Base-by-base conservation (phyloP, 805 yeast genomes). In the Tanozyma kutaoensis region DNA sequence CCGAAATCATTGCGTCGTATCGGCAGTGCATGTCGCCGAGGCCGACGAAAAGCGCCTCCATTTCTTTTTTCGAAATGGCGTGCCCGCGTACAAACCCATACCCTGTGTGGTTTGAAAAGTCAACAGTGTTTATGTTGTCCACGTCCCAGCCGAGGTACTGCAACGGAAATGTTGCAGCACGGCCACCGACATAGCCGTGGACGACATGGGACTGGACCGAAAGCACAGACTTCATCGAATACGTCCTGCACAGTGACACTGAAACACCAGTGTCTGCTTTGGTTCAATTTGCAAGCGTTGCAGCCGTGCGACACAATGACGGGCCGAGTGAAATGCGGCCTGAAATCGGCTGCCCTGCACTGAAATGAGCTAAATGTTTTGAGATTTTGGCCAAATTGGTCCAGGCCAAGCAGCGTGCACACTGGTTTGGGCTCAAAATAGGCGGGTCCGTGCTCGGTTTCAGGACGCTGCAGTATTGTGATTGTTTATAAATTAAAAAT, bases 121-220 rank as follows among this genome's bases (percentile, higher is more conserved):
- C 80, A 13, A 86, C 93, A 1, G 94, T 82, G 51, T 88, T 82
- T 29, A 91, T 60, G 14, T 73, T 73, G 46, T 88, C 95, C 8
- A 86, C 94, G 45, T 91, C 88, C 95, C 96, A 88, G 0, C 91
- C 93, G 24, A 70, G 61, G 23, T 72, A 58, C 45, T 88, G 96
- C 14, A 88, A 54, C 0, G 97, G 95, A 45, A 91, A 80, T 2
- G 88, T 79, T 1, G 91, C 81, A 0, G 95, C 94, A 31, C 75
- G 69, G 48, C 85, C 85, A 1, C 98, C 98, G 2, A 91, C 98
- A 42, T 82, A 78, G 3, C 98, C 98, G 46, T 88, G 97, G 3
- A 73, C 85, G 2, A 91, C 97, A 49, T 91, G 96, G 3, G 95
- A 82, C 39, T 72, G 80, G 3, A 73, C 58, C 1, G 76, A 66